A percentile compares a stretch with the other conserved stretches of the same genome.
Evolutionary conservation across 306 rosid species (phyloP).

Genomic region (Quercus wislizeni): DNA sequence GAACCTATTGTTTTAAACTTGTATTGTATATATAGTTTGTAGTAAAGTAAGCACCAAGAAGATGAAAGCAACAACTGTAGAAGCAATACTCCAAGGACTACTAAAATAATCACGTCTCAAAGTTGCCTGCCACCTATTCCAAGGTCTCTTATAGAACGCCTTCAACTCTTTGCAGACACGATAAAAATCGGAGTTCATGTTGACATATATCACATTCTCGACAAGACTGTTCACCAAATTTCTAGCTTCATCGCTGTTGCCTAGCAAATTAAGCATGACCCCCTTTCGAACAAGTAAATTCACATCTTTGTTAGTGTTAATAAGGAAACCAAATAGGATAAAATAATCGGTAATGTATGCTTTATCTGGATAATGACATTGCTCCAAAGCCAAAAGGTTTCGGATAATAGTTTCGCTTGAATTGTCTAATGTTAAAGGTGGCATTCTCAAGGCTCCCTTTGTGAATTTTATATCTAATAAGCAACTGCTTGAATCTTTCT

Average conservation of each 20-base stretch:
- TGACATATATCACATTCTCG: accelerated
- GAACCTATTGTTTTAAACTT: too few species aligned
- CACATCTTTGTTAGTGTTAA: not conserved
- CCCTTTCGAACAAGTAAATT: not conserved
- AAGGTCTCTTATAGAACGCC: too few species aligned
- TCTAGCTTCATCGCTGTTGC: not conserved
- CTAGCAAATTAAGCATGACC: not conserved
- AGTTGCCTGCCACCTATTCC: too few species aligned
- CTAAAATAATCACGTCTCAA: too few species aligned
- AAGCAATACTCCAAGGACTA: too few species aligned
- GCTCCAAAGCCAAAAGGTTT: not conserved
- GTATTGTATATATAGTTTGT: too few species aligned
- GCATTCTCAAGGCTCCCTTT: not conserved
- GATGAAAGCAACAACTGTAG: too few species aligned
- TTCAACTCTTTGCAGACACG: too few species aligned
- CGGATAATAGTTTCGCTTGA: not conserved
- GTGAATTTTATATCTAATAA: not conserved
- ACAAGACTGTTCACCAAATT: not conserved
- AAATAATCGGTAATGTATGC: too few species aligned
- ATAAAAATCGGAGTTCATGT: too few species aligned
- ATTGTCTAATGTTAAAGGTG: not conserved
- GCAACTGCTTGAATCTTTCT: not conserved
- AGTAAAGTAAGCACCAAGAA: too few species aligned
- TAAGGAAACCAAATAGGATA: not conserved
- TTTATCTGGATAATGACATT: too few species aligned